Conservation (phyloP, 2,329 filamentous ascomycete genomes). For the Epichloe brachyelytri region DNA sequence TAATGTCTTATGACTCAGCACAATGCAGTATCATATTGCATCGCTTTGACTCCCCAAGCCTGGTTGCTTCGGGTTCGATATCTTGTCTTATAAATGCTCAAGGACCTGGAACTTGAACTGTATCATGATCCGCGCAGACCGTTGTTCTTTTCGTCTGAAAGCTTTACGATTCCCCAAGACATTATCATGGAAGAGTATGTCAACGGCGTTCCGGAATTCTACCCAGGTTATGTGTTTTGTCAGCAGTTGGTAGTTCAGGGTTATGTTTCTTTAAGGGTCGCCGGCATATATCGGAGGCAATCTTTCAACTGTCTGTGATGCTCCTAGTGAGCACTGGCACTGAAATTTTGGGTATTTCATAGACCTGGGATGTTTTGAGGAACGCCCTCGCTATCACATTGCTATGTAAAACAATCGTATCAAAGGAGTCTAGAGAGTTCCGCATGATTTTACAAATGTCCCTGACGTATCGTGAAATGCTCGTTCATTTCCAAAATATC, state of each 20-base stretch:
- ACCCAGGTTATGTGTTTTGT: neutral
- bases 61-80: neutral
- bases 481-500: neutral
- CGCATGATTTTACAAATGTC: neutral
- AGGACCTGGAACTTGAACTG: neutral
- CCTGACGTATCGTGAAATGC: neutral
- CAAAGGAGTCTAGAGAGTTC: neutral
- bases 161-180: neutral
- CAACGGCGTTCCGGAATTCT: slow-evolving; percentile 3
- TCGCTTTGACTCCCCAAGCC: neutral
- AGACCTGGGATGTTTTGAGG: slow-evolving; percentile 27
- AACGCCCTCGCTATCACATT: slow-evolving; percentile 15
- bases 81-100: neutral
- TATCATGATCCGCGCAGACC: neutral
- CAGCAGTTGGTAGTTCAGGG: neutral
- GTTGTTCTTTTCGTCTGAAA: neutral
- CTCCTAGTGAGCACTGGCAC: neutral
- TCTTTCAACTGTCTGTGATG: neutral
- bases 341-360: neutral
- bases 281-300: neutral
- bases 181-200: neutral
- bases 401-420: neutral
- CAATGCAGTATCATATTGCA: neutral
- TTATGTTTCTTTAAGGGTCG: neutral
- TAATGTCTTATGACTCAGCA: neutral